Percentiles rank a stretch among this genome's conserved stretches.
Conservation (phyloP, 2,329 filamentous ascomycete species). For the Fusarium torreyae region DNA sequence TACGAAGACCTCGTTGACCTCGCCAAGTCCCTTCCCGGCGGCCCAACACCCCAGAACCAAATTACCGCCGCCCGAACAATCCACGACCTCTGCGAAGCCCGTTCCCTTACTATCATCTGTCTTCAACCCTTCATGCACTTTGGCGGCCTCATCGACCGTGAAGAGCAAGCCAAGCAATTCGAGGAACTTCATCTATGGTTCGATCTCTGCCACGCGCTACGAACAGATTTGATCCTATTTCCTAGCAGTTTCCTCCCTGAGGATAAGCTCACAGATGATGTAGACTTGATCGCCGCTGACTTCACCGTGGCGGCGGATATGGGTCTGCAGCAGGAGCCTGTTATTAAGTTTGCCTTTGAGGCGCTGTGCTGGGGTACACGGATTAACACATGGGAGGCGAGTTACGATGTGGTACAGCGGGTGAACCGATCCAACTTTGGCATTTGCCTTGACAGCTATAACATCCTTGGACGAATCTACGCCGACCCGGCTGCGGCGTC, state of each 20-base stretch:
- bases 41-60: slow-evolving; percentile 60
- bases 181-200: slow-evolving; percentile 80
- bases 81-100: slow-evolving; percentile 68
- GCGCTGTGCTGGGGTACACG: slow-evolving; percentile 80
- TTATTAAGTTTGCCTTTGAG: slow-evolving; percentile 81
- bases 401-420: slow-evolving; percentile 76
- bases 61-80: slow-evolving; percentile 72
- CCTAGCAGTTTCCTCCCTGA: slow-evolving; percentile 78
- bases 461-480: slow-evolving; percentile 79
- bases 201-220: slow-evolving; percentile 72
- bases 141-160: slow-evolving; percentile 78
- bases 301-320: slow-evolving; percentile 77
- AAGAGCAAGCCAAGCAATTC: slow-evolving; percentile 69
- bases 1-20: slow-evolving; percentile 81
- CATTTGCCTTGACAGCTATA: slow-evolving; percentile 83
- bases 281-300: slow-evolving; percentile 72
- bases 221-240: slow-evolving; percentile 81
- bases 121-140: slow-evolving; percentile 85
- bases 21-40: slow-evolving; percentile 62
- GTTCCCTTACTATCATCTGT: slow-evolving; percentile 71
- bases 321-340: slow-evolving; percentile 69
- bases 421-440: slow-evolving; percentile 82
- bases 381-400: slow-evolving; percentile 78
- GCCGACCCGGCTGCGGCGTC: slow-evolving; percentile 73
- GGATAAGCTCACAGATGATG: slow-evolving; percentile 60